Percentiles rank a stretch among this genome's conserved stretches.
Evolutionary conservation across 331 rosid genomes (phyloP).

Genomic region (Malus hybrid): DNA sequence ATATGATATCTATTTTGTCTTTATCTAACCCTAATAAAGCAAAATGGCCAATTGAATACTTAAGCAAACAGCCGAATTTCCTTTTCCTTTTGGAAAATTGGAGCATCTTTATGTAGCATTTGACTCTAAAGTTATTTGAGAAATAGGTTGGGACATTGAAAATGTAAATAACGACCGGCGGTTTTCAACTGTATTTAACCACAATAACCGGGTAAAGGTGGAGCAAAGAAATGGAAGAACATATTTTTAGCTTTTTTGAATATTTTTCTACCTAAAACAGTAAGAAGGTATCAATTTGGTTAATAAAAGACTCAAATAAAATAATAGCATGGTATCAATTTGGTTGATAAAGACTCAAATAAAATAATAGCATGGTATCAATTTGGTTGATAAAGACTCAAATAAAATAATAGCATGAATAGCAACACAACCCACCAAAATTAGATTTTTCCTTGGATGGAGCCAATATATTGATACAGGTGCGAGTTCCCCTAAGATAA

Average conservation of each 20-base stretch:
- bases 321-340: no score
- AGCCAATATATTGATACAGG: no score
- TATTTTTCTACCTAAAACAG: neutral
- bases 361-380: neutral
- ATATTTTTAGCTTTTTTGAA: neutral
- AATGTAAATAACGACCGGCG: neutral
- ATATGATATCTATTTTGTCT: slow-evolving; percentile 34
- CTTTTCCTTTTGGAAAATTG: neutral
- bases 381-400: neutral
- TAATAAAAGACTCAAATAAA: no score
- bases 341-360: neutral
- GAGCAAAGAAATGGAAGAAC: slow-evolving; percentile 3
- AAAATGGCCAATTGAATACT: slow-evolving; percentile 24
- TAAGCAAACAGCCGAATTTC: slow-evolving; percentile 7
- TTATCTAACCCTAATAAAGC: slow-evolving; percentile 34
- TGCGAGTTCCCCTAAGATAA: no score
- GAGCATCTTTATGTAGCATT: no score
- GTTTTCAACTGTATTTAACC: slow-evolving; percentile 63
- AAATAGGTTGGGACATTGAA: no score
- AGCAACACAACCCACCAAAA: neutral
- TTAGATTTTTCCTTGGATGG: no score
- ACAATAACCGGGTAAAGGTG: slow-evolving; percentile 54
- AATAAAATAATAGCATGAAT: neutral
- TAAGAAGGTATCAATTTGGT: neutral
- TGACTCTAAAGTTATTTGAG: no score